These are phyloP conservation scores for Mucor plumbeus DNA, from an alignment of 371 early-diverging fungal species.

Conservation along the genomic window DNA sequence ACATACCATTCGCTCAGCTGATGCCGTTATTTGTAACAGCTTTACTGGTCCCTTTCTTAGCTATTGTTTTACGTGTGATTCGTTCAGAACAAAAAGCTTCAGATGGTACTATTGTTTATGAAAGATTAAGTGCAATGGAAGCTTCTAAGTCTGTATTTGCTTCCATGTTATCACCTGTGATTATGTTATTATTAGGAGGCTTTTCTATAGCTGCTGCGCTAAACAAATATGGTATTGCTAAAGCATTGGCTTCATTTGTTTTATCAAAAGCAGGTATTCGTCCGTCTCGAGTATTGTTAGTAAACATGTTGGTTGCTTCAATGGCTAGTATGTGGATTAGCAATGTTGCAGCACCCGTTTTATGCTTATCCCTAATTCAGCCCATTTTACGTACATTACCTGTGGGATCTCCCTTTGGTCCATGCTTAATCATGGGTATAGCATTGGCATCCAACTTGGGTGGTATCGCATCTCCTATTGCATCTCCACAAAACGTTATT, in stretches of 20 bases:
- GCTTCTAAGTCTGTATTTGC: conserved; percentile 77
- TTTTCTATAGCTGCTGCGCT: conserved; percentile 84
- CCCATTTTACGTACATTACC: conserved; percentile 81
- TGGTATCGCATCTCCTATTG: conserved; percentile 88
- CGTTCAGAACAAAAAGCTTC: conserved; percentile 65
- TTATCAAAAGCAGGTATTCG: conserved; percentile 89
- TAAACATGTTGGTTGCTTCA: conserved; percentile 94
- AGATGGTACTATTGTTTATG: conserved; percentile 60
- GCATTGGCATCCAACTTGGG: conserved; percentile 86
- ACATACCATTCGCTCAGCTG: conserved; percentile 72
- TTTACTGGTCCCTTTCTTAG: conserved; percentile 75
- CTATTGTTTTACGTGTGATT: conserved; percentile 72
- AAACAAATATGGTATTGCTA: conserved; percentile 91
- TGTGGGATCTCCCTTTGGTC: conserved; percentile 66
- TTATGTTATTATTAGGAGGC: conserved; percentile 84
- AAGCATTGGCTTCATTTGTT: conserved; percentile 85
- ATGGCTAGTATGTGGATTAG: conserved; percentile 97
- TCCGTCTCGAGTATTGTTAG: conserved; percentile 83
- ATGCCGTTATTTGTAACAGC: conserved; percentile 85
- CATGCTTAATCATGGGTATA: conserved; percentile 79
- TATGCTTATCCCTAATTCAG: conserved; percentile 94
- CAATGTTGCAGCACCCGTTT: conserved; percentile 97
- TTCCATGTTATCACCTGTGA: conserved; percentile 84
- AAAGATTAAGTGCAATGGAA: conserved; percentile 57
- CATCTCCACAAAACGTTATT: conserved; percentile 82